Base-by-base conservation (phyloP, 768 basidiomycete species). In the Leccinum broughii region DNA sequence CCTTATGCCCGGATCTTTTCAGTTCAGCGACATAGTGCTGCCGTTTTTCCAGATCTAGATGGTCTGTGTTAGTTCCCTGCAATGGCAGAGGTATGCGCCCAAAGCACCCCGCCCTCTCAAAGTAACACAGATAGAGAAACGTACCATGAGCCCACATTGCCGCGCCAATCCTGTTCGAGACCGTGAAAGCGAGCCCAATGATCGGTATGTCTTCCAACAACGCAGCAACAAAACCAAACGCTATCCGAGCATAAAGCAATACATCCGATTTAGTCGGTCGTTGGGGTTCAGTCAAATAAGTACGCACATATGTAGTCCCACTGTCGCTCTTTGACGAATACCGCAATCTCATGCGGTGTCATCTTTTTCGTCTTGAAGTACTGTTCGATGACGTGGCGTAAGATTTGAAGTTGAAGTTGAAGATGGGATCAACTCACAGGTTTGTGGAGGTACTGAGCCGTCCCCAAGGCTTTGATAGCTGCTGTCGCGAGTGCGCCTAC, bases 121-220 rank as follows among this genome's bases (percentile, higher is more conserved):
- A 20, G 26, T 5, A 32, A 30, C 2, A 49, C 1, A 44, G 17
- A 44, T 26, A 15, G 0, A 17, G 15, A n/a, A 22, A 67, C 78
- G 15, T 58, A 90, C 89, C 90, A 63, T 88, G 85, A 5, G 91
- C 90, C 89, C 93, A 97, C 95, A 97, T 96, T 1, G 93, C 93
- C 3, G 92, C 95, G 6, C 94, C 94, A 26, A 96, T 83, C 6
- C 92, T 81, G 70, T 96, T 95, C 0, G 92, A 94, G 17, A 96
- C 79, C 2, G 87, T 87, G 70, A 96, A 93, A 10, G 89, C 73
- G 5, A 96, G 75, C 0, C 95, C 95, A 3, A 93, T 68, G 59
- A 97, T 81, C 0, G 95, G 95, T 0, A 96, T 75, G 2, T 83
- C 81, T 74, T 97, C 95, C 3, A 95, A 77, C 6, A 96, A 76